Conservation (phyloP, 371 early-diverging fungal genomes). For the Rhizomucor pusillus region DNA sequence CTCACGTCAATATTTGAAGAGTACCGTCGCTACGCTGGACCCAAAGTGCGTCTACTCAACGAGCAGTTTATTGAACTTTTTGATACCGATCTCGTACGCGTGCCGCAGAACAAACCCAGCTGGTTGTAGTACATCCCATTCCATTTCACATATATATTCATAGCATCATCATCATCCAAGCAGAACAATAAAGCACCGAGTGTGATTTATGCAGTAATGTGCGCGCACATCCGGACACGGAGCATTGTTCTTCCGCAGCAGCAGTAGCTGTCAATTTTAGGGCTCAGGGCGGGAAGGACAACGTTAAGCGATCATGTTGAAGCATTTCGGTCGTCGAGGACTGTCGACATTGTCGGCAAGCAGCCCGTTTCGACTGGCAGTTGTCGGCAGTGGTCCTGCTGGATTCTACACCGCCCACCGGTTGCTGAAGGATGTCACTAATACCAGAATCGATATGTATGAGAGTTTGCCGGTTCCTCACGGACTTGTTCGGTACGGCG, state of each 20-base stretch:
- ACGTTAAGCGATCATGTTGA: too few relatives aligned
- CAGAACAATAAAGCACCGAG: too few relatives aligned
- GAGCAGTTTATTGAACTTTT: slow-evolving; percentile 96
- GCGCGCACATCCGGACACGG: too few relatives aligned
- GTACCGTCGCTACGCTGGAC: slow-evolving; percentile 94
- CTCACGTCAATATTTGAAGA: slow-evolving; percentile 97
- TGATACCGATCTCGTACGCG: slow-evolving; percentile 89
- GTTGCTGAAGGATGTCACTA: slow-evolving; percentile 60
- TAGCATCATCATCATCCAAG: too few relatives aligned
- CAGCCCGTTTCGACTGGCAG: slow-evolving; percentile 56
- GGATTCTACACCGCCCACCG: slow-evolving; percentile 93
- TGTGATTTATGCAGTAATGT: too few relatives aligned
- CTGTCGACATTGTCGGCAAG: too few relatives aligned
- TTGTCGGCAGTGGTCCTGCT: slow-evolving; percentile 89
- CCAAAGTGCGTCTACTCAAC: slow-evolving; percentile 89
- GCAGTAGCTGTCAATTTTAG: too few relatives aligned
- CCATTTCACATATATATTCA: too few relatives aligned
- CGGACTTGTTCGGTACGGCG: slow-evolving; percentile 94
- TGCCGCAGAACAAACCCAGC: slow-evolving; percentile 74
- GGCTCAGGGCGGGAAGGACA: too few relatives aligned
- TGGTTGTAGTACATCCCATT: slow-evolving; percentile 75
- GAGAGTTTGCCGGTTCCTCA: slow-evolving; percentile 87
- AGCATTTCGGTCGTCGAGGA: too few relatives aligned
- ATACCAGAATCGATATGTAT: slow-evolving; percentile 77
- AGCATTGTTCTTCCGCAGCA: too few relatives aligned